Percentiles rank a stretch among this genome's conserved stretches.
These are phyloP conservation scores for Kodamaea arcana DNA, from an alignment of 1,139 yeast genomes.

Conservation along the genomic window DNA sequence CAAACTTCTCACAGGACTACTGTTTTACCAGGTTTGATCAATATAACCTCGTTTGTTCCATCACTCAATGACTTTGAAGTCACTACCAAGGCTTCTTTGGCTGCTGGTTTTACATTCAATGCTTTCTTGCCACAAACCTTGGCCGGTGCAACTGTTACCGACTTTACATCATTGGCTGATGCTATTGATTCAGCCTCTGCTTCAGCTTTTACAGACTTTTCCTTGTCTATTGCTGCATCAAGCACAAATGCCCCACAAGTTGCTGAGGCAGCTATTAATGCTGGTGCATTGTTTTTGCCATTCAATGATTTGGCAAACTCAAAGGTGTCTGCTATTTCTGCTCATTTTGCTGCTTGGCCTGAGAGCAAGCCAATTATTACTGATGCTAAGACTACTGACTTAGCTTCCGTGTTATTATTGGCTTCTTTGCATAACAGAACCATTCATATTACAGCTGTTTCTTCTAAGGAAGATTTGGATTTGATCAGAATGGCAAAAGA, in stretches of 20 bases:
- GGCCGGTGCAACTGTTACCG: slow-evolving; percentile 61
- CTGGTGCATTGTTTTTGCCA: slow-evolving; percentile 79
- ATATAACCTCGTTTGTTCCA: slow-evolving; percentile 78
- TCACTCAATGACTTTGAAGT: slow-evolving; percentile 59
- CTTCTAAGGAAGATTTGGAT: slow-evolving; percentile 76
- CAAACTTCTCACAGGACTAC: slow-evolving; percentile 87
- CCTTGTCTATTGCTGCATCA: slow-evolving; percentile 80
- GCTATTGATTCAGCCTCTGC: slow-evolving; percentile 57
- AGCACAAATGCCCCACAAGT: slow-evolving; percentile 62
- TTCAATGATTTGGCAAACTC: slow-evolving; percentile 67
- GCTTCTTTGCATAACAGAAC: slow-evolving; percentile 85
- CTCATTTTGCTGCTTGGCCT: slow-evolving; percentile 85
- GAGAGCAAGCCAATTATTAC: slow-evolving; percentile 78
- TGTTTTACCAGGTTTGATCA: slow-evolving; percentile 81
- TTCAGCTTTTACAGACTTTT: slow-evolving; percentile 75
- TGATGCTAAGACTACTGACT: slow-evolving; percentile 87
- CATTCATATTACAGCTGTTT: slow-evolving; percentile 85
- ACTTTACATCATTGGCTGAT: slow-evolving; percentile 58
- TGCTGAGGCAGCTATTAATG: slow-evolving; percentile 59
- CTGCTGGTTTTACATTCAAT: slow-evolving; percentile 86
- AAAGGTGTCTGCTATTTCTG: slow-evolving; percentile 71
- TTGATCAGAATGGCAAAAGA: slow-evolving; percentile 83
- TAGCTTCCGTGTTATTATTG: slow-evolving; percentile 84
- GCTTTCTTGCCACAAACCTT: slow-evolving; percentile 73
- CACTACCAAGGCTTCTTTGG: slow-evolving; percentile 67